A percentile compares a stretch with the other conserved stretches of the same genome.
These are phyloP conservation scores for Spencermartinsiella ligniputridi DNA, from an alignment of 1,139 yeast genomes.

Conservation along the genomic window DNA sequence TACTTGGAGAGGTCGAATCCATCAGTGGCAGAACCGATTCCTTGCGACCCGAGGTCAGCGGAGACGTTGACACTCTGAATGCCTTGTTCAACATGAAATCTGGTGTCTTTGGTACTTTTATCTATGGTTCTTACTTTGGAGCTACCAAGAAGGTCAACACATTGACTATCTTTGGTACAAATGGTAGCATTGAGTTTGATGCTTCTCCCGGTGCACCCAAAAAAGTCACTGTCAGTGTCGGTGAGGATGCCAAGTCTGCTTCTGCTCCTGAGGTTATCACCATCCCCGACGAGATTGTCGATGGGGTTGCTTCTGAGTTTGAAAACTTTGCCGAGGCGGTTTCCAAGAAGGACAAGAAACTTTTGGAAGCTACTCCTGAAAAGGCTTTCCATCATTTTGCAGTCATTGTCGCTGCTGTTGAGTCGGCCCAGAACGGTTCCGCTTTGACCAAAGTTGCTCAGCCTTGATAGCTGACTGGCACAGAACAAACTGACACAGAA, in stretches of 20 bases:
- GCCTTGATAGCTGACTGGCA: too few relatives aligned
- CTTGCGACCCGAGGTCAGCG: constrained; percentile 60
- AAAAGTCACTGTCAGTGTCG: constrained; percentile 39
- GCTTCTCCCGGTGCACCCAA: constrained; percentile 55
- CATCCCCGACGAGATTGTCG: constrained; percentile 47
- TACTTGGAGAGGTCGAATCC: constrained; percentile 68
- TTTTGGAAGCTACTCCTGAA: constrained; percentile 59
- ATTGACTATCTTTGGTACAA: constrained; percentile 69
- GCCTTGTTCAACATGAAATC: constrained; percentile 59
- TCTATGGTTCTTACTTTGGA: constrained; percentile 89
- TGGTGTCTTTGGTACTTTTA: constrained; percentile 79
- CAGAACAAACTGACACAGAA: too few relatives aligned
- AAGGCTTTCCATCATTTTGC: constrained; percentile 90
- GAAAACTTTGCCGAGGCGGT: constrained; percentile 71
- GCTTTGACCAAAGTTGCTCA: constrained; percentile 48
- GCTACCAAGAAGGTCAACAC: constrained; percentile 64
- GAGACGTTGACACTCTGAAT: constrained; percentile 74
- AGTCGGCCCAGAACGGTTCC: constrained; percentile 62
- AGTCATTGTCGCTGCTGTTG: constrained; percentile 75
- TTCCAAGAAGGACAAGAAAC: constrained; percentile 53
- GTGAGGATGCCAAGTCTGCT: constrained; percentile 45
- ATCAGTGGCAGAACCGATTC: constrained; percentile 74
- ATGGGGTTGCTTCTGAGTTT: constrained; percentile 67
- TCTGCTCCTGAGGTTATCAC: constrained; percentile 43
- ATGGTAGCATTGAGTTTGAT: constrained; percentile 68